Evolutionary conservation across 2,329 filamentous ascomycete species (phyloP).

Genomic region (Talaromyces sp.): DNA sequence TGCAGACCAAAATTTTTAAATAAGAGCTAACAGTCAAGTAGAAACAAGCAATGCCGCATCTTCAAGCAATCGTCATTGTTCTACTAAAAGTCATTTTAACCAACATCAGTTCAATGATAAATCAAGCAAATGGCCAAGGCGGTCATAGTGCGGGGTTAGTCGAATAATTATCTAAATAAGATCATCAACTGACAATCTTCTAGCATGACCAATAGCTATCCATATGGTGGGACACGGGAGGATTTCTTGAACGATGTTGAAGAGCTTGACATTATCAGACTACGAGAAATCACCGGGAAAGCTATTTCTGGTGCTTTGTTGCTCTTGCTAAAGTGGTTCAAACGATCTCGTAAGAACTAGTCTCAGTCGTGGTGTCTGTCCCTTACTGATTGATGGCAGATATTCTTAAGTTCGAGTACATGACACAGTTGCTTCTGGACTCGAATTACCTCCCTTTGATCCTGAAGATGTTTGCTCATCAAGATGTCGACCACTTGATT

Average conservation of each 20-base stretch:
- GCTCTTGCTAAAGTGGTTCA: slow-evolving; percentile 92
- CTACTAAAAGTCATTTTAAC: slow-evolving; percentile 82
- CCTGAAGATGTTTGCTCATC: slow-evolving; percentile 87
- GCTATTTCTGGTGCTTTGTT: slow-evolving; percentile 86
- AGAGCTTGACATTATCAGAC: slow-evolving; percentile 76
- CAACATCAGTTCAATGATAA: slow-evolving; percentile 82
- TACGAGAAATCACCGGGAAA: slow-evolving; percentile 83
- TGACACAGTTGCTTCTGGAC: slow-evolving; percentile 88
- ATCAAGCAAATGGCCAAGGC: slow-evolving; percentile 50
- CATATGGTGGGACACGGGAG: slow-evolving; percentile 24
- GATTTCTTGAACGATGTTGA: slow-evolving; percentile 52
- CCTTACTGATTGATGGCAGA: slow-evolving; percentile 52
- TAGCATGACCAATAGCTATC: slow-evolving; percentile 26
- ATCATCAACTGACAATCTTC: slow-evolving; percentile 25
- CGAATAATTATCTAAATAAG: not conserved
- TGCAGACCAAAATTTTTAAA: not conserved
- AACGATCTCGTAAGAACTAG: slow-evolving; percentile 73
- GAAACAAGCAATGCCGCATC: slow-evolving; percentile 72
- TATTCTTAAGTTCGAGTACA: slow-evolving; percentile 90
- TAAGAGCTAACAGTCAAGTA: slow-evolving; percentile 34
- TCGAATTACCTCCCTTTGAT: slow-evolving; percentile 92
- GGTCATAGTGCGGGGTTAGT: slow-evolving; percentile 44
- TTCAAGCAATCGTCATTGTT: slow-evolving; percentile 92
- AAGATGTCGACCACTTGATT: slow-evolving; percentile 86
- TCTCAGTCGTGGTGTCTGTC: not conserved